phyloP scores from a whole-genome alignment of 768 basidiomycete species.

The Suillus cothurnatus region DNA sequence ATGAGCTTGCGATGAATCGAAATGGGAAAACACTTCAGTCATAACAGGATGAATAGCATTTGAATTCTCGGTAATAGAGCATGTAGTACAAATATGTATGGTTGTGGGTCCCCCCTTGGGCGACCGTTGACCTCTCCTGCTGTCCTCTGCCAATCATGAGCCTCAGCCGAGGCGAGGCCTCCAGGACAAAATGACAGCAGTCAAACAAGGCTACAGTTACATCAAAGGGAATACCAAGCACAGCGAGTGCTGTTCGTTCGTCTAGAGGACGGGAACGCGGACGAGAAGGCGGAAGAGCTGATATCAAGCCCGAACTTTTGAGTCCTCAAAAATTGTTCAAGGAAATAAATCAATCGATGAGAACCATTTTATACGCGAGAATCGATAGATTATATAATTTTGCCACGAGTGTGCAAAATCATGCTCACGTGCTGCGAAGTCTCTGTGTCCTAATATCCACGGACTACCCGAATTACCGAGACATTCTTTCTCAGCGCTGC shows the following conservation, averaged over 20 bases:
- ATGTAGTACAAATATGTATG: not conserved
- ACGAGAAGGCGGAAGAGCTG: slow-evolving; percentile 83
- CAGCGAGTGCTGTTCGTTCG: slow-evolving; percentile 40
- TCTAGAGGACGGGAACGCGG: slow-evolving; percentile 96
- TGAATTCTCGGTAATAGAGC: not conserved
- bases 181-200: slow-evolving; percentile 47
- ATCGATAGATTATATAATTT: not conserved
- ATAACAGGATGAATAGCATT: not conserved
- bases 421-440: not conserved
- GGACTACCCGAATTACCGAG: not conserved
- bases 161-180: slow-evolving; percentile 73
- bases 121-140: slow-evolving; percentile 39
- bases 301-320: slow-evolving; percentile 89
- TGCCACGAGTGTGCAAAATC: not conserved
- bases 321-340: slow-evolving; percentile 81
- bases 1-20: not conserved
- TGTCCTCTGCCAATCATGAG: slow-evolving; percentile 58
- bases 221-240: slow-evolving; percentile 36
- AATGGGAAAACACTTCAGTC: not conserved
- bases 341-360: slow-evolving; percentile 13
- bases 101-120: slow-evolving; percentile 29
- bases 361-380: not conserved
- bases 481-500: not conserved
- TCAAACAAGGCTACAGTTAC: slow-evolving; percentile 41
- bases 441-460: not conserved